Evolutionary conservation across 148 eudicot genomes (phyloP).

Genomic region (Amaranthus hypochondriacus): DNA sequence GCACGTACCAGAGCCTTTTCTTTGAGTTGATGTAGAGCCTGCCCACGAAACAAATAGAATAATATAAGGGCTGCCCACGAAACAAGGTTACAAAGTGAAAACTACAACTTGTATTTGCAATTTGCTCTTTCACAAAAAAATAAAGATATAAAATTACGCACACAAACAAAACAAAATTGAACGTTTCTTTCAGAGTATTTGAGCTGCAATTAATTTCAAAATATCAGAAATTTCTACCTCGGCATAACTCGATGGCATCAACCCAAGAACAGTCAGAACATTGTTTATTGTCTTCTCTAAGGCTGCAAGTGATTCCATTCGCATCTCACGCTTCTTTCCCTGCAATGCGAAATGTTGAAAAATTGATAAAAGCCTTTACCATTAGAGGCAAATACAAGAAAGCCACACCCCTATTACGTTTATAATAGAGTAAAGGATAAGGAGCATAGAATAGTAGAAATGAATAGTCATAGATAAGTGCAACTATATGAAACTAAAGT

Average conservation of each 20-base stretch:
- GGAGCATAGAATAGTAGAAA: neutral
- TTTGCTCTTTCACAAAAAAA: too few species aligned
- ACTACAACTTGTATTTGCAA: too few species aligned
- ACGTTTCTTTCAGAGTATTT: neutral
- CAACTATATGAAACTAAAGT: too few species aligned
- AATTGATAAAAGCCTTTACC: neutral
- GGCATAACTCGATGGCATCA: constrained; percentile 66
- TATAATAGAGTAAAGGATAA: neutral
- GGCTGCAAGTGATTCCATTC: constrained; percentile 84
- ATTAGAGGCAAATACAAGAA: neutral
- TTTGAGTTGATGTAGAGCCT: constrained; percentile 67
- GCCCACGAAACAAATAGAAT: constrained; percentile 7
- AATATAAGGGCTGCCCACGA: too few species aligned
- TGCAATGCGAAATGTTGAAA: constrained; percentile 26
- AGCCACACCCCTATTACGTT: neutral
- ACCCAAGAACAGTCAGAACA: constrained; percentile 56
- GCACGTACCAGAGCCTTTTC: constrained; percentile 83
- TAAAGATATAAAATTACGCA: too few species aligned
- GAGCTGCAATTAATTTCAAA: neutral
- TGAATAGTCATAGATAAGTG: neutral
- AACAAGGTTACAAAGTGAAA: too few species aligned
- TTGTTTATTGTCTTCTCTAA: constrained; percentile 49
- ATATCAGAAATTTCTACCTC: constrained; percentile 39
- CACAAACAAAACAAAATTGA: neutral
- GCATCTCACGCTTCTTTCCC: constrained; percentile 77